Evolutionary conservation across 768 basidiomycete species (phyloP).

Genomic region (Amanita rubescens): DNA sequence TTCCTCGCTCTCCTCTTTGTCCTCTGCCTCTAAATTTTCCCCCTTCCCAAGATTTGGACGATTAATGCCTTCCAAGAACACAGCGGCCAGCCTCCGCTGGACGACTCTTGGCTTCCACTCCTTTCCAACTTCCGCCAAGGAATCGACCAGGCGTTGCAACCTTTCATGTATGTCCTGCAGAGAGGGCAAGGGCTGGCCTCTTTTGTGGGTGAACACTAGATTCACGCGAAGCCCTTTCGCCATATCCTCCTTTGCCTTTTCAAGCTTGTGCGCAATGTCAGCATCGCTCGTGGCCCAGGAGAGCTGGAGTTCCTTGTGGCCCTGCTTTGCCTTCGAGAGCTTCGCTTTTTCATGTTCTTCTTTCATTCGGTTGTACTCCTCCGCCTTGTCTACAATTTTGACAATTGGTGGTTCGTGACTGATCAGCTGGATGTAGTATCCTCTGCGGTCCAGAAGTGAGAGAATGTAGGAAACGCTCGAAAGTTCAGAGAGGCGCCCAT

Average conservation of each 20-base stretch:
- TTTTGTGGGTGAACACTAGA: conserved; percentile 48
- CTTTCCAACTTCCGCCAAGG: conserved; percentile 40
- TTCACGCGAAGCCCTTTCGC: conserved; percentile 53
- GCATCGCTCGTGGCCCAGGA: conserved; percentile 55
- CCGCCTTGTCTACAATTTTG: conserved; percentile 43
- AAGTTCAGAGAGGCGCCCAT: conserved; percentile 20
- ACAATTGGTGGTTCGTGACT: conserved; percentile 50
- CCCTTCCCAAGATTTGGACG: not conserved
- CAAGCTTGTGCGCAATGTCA: conserved; percentile 62
- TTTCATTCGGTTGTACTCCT: conserved; percentile 30
- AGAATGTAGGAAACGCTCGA: conserved; percentile 37
- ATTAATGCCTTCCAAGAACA: conserved; percentile 36
- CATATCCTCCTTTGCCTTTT: conserved; percentile 48
- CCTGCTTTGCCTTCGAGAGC: conserved; percentile 22
- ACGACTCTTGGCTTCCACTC: conserved; percentile 45
- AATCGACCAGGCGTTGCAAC: conserved; percentile 32
- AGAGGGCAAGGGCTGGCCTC: conserved; percentile 22
- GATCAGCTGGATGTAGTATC: conserved; percentile 50
- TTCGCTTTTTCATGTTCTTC: conserved; percentile 30
- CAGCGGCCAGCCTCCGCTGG: conserved; percentile 25
- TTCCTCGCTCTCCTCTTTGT: not conserved
- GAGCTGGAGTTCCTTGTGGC: conserved; percentile 62
- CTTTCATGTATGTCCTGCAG: conserved; percentile 35
- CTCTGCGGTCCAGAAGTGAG: conserved; percentile 30
- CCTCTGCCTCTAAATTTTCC: conserved; percentile 3